These are phyloP conservation scores for Mycogone perniciosa DNA, from an alignment of 2,329 filamentous ascomycete species.

Conservation along the genomic window DNA sequence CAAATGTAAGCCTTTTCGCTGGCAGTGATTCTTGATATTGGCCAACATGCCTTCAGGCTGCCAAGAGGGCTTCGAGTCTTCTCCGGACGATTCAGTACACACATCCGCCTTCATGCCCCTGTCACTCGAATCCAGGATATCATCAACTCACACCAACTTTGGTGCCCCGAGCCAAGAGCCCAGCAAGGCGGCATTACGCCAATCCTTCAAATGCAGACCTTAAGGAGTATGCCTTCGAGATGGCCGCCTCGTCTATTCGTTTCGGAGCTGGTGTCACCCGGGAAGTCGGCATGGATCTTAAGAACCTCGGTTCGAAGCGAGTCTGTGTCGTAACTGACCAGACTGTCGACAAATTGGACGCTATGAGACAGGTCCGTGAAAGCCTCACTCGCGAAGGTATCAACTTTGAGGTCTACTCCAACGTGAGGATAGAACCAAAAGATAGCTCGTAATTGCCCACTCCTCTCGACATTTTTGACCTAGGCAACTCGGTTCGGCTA, in stretches of 20 bases:
- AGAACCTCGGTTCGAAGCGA: slow-evolving; percentile 78
- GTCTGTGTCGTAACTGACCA: slow-evolving; percentile 89
- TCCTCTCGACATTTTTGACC: neutral
- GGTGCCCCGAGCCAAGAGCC: slow-evolving; percentile 36
- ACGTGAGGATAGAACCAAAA: slow-evolving; percentile 83
- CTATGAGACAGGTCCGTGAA: slow-evolving; percentile 84
- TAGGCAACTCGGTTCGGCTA: slow-evolving; percentile 3
- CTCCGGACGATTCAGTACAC: slow-evolving; percentile 87
- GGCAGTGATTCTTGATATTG: slow-evolving; percentile 10
- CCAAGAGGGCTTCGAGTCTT: slow-evolving; percentile 60
- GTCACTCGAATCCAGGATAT: slow-evolving; percentile 81
- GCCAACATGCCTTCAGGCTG: slow-evolving; percentile 38
- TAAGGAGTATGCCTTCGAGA: slow-evolving; percentile 98
- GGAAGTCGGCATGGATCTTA: slow-evolving; percentile 97
- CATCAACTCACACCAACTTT: slow-evolving; percentile 60
- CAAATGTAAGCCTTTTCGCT: slow-evolving; percentile 3
- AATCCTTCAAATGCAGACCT: slow-evolving; percentile 62
- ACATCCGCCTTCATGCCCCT: slow-evolving; percentile 82
- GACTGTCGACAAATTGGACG: slow-evolving; percentile 74
- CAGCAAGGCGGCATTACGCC: slow-evolving; percentile 51
- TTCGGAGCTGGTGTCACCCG: slow-evolving; percentile 91
- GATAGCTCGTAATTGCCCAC: slow-evolving; percentile 66
- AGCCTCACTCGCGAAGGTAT: slow-evolving; percentile 73
- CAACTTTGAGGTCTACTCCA: slow-evolving; percentile 72
- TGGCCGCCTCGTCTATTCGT: slow-evolving; percentile 91